Evolutionary conservation across 2,329 filamentous ascomycete genomes (phyloP), one percentile per base, ranked within the genome.

Genomic region (Colletotrichum horii): DNA sequence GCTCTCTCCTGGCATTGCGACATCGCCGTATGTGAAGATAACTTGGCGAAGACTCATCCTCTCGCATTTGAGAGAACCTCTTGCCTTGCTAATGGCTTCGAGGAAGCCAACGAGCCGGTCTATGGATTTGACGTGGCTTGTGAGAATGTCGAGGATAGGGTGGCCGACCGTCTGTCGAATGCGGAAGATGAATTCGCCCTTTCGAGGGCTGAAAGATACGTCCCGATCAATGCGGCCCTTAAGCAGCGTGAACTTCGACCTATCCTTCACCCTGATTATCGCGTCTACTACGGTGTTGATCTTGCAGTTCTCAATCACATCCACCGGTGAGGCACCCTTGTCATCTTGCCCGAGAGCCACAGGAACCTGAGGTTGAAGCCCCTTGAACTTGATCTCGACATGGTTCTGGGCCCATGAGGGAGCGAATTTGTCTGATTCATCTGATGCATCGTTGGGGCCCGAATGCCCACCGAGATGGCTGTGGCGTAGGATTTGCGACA

Each of bases 31-130:
- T n/a, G 88, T 90, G 82, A 97, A 95, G 4, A 89, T 85, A 8
- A 97, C 89, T 76, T 90, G 87, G 78, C 87, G 87, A 71, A 96
- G 86, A 19, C 90, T 91, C 71, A 93, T 88, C 55, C 89, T 86
- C 78, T 93, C 89, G 80, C 90, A 90, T 58, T 86, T 85, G 43
- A 94, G 89, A 67, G 89, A 87, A 19, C 87, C 87, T 62, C 87
- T 86, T 78, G 90, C 87, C 77, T 87, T 86, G 70, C 91, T 87
- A 77, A 96, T 90, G 2, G 93, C 91, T 60, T 92, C 89, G 30
- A 95, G 87, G 79, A 94, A 95, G 58, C 90, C 89, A 52, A 95
- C 92, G 32, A 97, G 88, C 24, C 93, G 91, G 79, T 94, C 91
- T 73, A 97, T 90, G 15, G 92, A 90, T 78, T 91, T 89, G 61